Evolutionary conservation across 73 alveolate species (phyloP).

Genomic region (Breviolum minutum): DNA sequence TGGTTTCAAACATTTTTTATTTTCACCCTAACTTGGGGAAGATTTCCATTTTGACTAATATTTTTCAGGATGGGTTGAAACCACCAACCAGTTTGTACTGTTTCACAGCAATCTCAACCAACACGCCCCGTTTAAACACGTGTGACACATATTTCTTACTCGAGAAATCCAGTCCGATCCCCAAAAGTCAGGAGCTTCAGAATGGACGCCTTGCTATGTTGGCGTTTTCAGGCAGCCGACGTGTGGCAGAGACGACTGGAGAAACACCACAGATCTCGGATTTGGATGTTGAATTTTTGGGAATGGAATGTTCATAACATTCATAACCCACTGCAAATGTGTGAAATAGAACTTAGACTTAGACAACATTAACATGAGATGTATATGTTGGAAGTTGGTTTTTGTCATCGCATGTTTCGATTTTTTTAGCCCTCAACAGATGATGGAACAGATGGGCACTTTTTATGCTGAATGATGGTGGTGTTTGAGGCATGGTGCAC

Average conservation of each 20-base stretch:
- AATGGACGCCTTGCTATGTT: constrained; percentile 95
- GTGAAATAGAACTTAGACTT: background rate
- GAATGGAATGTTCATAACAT: background rate
- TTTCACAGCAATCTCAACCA: too few species aligned
- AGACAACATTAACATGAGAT: background rate
- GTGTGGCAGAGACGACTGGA: background rate
- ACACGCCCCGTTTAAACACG: too few species aligned
- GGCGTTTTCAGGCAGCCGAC: constrained; percentile 61
- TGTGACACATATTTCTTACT: too few species aligned
- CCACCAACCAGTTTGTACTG: too few species aligned
- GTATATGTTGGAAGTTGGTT: background rate
- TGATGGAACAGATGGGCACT: background rate
- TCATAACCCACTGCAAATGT: background rate
- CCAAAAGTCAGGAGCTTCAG: constrained; percentile 47
- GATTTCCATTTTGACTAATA: too few species aligned
- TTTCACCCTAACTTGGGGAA: too few species aligned
- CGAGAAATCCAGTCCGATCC: too few species aligned
- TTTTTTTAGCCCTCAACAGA: background rate
- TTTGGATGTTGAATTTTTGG: background rate
- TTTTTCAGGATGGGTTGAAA: too few species aligned
- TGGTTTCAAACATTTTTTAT: too few species aligned
- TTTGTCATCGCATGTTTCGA: background rate
- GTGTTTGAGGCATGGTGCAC: constrained; percentile 84
- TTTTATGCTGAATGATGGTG: background rate
- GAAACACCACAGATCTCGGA: background rate